Conservation (phyloP, 306 rosid species). For the Sphenostylis stenocarpa region DNA sequence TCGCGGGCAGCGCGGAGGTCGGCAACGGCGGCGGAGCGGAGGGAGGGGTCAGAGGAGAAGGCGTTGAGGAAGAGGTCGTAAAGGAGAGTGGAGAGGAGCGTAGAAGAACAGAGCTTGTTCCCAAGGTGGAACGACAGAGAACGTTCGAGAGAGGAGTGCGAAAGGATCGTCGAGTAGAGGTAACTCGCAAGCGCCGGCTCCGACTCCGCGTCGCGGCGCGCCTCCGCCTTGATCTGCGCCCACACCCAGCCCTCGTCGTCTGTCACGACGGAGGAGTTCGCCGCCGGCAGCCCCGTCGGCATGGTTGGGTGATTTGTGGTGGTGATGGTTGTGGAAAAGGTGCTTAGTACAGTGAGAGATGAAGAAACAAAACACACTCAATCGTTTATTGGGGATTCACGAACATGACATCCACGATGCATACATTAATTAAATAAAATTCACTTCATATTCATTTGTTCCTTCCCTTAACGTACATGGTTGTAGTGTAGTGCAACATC, state of each 20-base stretch:
- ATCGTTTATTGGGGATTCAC: neutral
- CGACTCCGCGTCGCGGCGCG: slow-evolving; percentile 78
- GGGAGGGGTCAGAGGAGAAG: slow-evolving; percentile 59
- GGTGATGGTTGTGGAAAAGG: neutral
- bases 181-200: slow-evolving; percentile 96
- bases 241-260: slow-evolving; percentile 73
- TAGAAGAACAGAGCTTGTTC: slow-evolving; percentile 89
- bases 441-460: neutral
- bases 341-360: neutral
- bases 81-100: slow-evolving; percentile 89
- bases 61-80: slow-evolving; percentile 85
- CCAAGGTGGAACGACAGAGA: slow-evolving; percentile 89
- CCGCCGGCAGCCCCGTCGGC: slow-evolving; percentile 58
- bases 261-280: neutral
- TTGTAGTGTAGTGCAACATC: no score
- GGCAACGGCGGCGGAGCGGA: slow-evolving; percentile 74
- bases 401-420: neutral
- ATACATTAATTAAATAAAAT: no score
- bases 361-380: neutral
- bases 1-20: slow-evolving; percentile 76
- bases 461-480: no score
- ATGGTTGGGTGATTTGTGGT: slow-evolving; percentile 24
- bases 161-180: slow-evolving; percentile 85
- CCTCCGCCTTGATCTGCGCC: slow-evolving; percentile 84
- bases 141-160: slow-evolving; percentile 74